Evolutionary conservation across 352 stramenopile species (phyloP), one percentile per base, ranked within the genome.

Genomic region (Globisporangium canariense): DNA sequence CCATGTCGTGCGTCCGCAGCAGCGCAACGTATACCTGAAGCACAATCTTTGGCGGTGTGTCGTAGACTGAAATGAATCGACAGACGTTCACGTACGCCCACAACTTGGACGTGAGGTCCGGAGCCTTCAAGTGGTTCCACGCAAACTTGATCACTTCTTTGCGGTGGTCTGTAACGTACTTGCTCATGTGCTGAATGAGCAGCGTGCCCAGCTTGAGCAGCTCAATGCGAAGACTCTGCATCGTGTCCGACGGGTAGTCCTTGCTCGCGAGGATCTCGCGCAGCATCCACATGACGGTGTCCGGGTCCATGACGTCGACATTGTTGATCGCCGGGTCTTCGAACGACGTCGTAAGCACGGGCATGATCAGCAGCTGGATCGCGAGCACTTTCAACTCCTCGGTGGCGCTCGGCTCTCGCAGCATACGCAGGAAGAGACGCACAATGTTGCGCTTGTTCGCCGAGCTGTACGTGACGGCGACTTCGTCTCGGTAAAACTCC

Each of bases 141-240:
- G 97, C 97, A 86, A 98, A 99, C 75, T 99, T 99, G 58, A 99
- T 97, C 51, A 99, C 89, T 72, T 99, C 96, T 61, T 98, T 99
- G 62, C 94, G 79, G 65, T 98, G 86, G 16, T 97, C 86, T 6
- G 86, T 90, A 45, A 99, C 82, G 36, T 97, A 91, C 58, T 97
- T 83, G 68, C 87, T 89, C 78, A 98, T 96, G 62, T 97, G 89
- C 65, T 99, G 93, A 28, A 99, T 97, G 8, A 99, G 84, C 38
- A 99, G 70, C 34, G 93, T 98, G 0, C 92, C 88, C 9, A 99
- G 77, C 75, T 98, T 97, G 14, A 99, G 76, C 49, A 99, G 62
- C 60, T 97, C 88, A 60, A 97, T 96, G 10, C 88, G 87, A 25
- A 97, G 73, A 20, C 76, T 89, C 68, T 96, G 78, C 69, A 88